Conservation (phyloP, 805 yeast genomes). For the Candida yuanshanica region DNA sequence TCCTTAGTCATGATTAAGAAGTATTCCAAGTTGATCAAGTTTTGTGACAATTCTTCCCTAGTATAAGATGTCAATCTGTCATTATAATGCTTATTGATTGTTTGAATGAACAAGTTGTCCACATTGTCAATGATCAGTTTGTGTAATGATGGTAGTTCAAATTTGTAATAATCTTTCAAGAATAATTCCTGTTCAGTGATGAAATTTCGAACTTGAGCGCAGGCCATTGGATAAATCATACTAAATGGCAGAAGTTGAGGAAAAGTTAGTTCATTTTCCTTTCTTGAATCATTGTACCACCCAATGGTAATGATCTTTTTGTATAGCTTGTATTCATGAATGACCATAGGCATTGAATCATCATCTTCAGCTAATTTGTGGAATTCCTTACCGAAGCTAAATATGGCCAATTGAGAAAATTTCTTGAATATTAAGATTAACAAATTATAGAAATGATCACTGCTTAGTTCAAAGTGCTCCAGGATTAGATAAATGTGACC, state of each 20-base stretch:
- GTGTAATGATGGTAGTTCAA: slow-evolving; percentile 53
- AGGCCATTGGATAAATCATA: slow-evolving; percentile 79
- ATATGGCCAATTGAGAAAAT: slow-evolving; percentile 50
- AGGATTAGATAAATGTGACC: slow-evolving; percentile 72
- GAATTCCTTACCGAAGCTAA: slow-evolving; percentile 57
- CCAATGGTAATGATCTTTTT: slow-evolving; percentile 57
- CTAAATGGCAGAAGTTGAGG: slow-evolving; percentile 81
- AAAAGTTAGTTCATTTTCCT: slow-evolving; percentile 31
- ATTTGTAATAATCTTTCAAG: slow-evolving; percentile 58
- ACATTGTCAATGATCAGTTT: slow-evolving; percentile 53
- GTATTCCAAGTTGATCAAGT: slow-evolving; percentile 80
- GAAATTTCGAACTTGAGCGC: slow-evolving; percentile 65
- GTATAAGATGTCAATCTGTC: slow-evolving; percentile 62
- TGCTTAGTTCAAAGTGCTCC: slow-evolving; percentile 63
- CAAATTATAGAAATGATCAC: slow-evolving; percentile 55
- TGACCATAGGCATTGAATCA: slow-evolving; percentile 82
- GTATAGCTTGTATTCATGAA: slow-evolving; percentile 54
- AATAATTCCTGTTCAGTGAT: slow-evolving; percentile 61
- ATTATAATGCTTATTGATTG: slow-evolving; percentile 60
- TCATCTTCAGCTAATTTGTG: slow-evolving; percentile 61
- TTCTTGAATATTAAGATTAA: slow-evolving; percentile 53
- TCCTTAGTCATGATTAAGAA: slow-evolving; percentile 72
- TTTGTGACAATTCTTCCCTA: slow-evolving; percentile 88
- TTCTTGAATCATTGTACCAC: slow-evolving; percentile 59
- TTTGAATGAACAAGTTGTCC: slow-evolving; percentile 62